Conservation (phyloP, 441 rosid species). For the California macrophylla region DNA sequence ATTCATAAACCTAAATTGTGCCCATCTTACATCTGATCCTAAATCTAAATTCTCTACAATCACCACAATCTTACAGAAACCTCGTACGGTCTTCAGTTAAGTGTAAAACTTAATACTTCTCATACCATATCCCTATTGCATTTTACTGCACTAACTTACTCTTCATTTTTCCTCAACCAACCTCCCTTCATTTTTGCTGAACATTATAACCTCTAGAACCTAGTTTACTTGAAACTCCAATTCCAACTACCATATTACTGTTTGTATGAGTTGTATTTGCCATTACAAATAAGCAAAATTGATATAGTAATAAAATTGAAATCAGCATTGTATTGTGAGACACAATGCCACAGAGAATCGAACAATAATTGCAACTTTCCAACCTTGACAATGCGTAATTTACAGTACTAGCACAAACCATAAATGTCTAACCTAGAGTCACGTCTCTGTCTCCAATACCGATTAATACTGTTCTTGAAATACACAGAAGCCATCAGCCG, state of each 20-base stretch:
- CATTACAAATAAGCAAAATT: neutral
- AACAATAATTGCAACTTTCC: neutral
- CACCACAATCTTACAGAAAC: neutral
- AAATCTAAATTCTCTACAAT: neutral
- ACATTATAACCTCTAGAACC: slow-evolving; percentile 1
- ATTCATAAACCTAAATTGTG: neutral
- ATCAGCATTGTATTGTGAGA: neutral
- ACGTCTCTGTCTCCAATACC: slow-evolving; percentile 85
- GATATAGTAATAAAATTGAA: neutral
- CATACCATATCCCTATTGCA: neutral
- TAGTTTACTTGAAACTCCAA: neutral
- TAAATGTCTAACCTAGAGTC: slow-evolving; percentile 47
- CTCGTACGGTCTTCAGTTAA: neutral
- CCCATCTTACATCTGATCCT: neutral
- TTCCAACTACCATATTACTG: neutral
- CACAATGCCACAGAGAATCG: neutral
- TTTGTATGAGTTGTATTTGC: neutral
- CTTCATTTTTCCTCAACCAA: neutral
- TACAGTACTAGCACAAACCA: neutral
- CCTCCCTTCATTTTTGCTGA: neutral
- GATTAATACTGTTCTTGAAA: slow-evolving; percentile 79
- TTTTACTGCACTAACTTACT: neutral
- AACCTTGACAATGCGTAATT: neutral
- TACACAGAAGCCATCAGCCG: slow-evolving; percentile 84
- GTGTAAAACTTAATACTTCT: neutral